Base-by-base conservation (phyloP, 495 filamentous ascomycete species). In the Aspergillus homomorphus region DNA sequence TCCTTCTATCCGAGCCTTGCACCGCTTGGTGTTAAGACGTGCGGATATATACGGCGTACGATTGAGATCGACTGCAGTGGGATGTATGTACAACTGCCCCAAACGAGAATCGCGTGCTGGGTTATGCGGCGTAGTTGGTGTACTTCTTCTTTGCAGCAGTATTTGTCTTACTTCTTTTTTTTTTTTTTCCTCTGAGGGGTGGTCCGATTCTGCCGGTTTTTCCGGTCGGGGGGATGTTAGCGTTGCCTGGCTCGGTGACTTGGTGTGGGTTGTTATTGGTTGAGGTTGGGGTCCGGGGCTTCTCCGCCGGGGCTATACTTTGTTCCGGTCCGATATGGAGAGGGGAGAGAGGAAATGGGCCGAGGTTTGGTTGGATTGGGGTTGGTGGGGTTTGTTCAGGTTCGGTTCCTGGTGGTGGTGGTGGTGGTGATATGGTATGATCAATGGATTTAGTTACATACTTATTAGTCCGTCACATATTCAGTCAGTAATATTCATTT, bases 41-140 rank as follows among this genome's bases (percentile, higher is more conserved):
- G 15, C 33, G 8, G 33, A 14, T 9, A 9, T 38, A 5, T 38
- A 38, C 33, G 33, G 33, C 33, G 33, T 38, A 38, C n/a, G 5
- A 7, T 38, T 38, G 33, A 38, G 2, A 38, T 5, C 33, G 12
- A 38, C 6, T 9, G 12, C 33, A 30, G 26, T n/a, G n/a, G n/a
- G n/a, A n/a, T n/a, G n/a, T n/a, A n/a, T n/a, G n/a, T n/a, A n/a
- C n/a, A n/a, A n/a, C n/a, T n/a, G n/a, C n/a, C n/a, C n/a, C n/a
- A n/a, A n/a, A n/a, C n/a, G n/a, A n/a, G n/a, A 44, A 23, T 1
- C 42, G 26, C 56, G 73, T 74, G 65, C 71, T 77, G 72, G 68
- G 67, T 68, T 76, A 73, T 77, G 67, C 74, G 30, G 74, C 74
- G 74, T 77, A 77, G 70, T 54, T 60, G 44, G 30, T 26, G 33